Base-by-base conservation (phyloP, 164 flowering plant genomes). In the Vitis cinerea region DNA sequence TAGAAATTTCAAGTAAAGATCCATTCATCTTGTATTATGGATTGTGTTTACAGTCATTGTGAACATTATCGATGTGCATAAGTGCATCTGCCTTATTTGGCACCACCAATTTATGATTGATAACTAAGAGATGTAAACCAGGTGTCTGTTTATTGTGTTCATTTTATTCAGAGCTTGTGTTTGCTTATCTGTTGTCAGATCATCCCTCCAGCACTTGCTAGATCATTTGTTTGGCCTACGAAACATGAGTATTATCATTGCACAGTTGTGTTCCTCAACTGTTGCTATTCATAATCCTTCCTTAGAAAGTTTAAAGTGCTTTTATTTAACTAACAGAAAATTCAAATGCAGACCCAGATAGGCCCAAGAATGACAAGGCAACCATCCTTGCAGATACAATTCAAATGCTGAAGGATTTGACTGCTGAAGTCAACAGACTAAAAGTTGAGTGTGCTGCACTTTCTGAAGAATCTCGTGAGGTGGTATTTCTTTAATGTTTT, bases 311-410 rank as follows among this genome's bases (percentile, higher is more conserved):
- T 62, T 10, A 10, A 2, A 37, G 7, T 37, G 27, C 27, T 23
- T 37, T 6, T 37, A 37, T 37, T 37, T 37, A 37, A 37, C 44
- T 37, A 37, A 37, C 44, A 37, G 6, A 37, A 37, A 37, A 7
- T 37, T 37, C 4, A 29, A 48, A 48, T 65, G 79, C 89, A 90
- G 97, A 92, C 67, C 92, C 96, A 29, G 94, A 90, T 64, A 84
- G 97, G 74, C 97, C 97, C 8, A 92, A 89, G 81, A 90, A 90
- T 75, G 95, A 90, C 82, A 92, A 92, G 75, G 96, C 85, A 48
- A 86, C 97, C 31, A 92, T 90, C 62, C 84, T 90, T 19, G 73
- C 74, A 12, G 97, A 90, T 77, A 84, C 97, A 55, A 71, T 90
- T 59, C 96, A 87, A 81, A 54, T 90, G 80, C 75, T 92, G 44